Percentiles rank a stretch among this genome's conserved stretches.
Conservation (phyloP, 2,329 filamentous ascomycete genomes). For the Nothophoma quercina region DNA sequence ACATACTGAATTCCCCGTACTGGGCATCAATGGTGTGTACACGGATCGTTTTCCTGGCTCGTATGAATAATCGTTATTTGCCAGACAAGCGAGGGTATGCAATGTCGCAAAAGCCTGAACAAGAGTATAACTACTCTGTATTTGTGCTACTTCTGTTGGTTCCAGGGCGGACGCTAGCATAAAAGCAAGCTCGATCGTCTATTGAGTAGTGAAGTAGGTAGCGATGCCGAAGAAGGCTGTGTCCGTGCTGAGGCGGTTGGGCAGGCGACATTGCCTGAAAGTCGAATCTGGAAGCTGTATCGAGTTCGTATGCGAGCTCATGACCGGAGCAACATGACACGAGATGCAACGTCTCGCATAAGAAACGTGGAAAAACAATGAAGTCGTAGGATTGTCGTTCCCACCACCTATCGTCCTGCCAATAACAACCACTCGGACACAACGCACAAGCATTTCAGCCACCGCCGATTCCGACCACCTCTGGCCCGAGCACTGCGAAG, state of each 20-base stretch:
- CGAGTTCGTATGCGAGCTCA: constrained; percentile 31
- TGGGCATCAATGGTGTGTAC: constrained; percentile 3
- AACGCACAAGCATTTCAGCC: constrained; percentile 51
- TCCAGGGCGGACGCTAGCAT: constrained; percentile 26
- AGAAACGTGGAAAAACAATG: constrained; percentile 39
- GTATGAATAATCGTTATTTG: not conserved
- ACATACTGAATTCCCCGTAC: constrained; percentile 8
- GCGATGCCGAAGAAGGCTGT: constrained; percentile 36
- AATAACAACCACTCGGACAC: constrained; percentile 43
- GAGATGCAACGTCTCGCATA: constrained; percentile 41
- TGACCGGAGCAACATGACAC: constrained; percentile 42
- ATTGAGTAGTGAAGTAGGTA: constrained; percentile 24
- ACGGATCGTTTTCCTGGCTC: not conserved
- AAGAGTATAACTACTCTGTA: constrained; percentile 16
- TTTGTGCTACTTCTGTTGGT: constrained; percentile 38
- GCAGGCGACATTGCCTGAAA: constrained; percentile 39
- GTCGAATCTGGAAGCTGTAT: constrained; percentile 39
- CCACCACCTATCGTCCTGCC: constrained; percentile 35
- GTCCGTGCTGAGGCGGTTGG: constrained; percentile 41
- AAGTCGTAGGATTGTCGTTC: constrained; percentile 36
- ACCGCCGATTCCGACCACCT: constrained; percentile 49
- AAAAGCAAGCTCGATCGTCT: constrained; percentile 34
- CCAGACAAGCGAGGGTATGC: constrained; percentile 6
- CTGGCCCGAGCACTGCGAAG: constrained; percentile 46
- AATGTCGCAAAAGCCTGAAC: constrained; percentile 8